A percentile compares a stretch with the other conserved stretches of the same genome.
phyloP scores from a whole-genome alignment of 352 stramenopile genomes.

The Peronospora farinosa region DNA sequence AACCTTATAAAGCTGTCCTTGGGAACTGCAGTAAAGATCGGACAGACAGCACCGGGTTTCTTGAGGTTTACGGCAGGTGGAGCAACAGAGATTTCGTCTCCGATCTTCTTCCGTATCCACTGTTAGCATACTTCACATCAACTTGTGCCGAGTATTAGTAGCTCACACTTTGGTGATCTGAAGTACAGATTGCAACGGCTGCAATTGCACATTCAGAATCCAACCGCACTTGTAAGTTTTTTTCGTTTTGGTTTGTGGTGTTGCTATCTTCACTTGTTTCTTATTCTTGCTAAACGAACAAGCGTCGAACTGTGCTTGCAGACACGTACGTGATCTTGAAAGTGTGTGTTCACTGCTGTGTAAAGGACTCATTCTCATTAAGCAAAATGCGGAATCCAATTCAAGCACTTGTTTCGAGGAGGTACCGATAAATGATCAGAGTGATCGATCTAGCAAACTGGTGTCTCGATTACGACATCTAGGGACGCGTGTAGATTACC shows the following conservation, averaged over 20 bases:
- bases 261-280: conserved; percentile 6
- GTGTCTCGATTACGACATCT: too few relatives aligned
- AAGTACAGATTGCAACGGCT: conserved; percentile 56
- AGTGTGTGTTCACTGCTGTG: neutral
- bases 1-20: too few relatives aligned
- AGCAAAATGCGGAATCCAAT: conserved; percentile 49
- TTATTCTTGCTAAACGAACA: conserved; percentile 17
- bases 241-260: neutral
- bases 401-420: conserved; percentile 59
- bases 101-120: conserved; percentile 78
- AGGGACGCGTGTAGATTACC: too few relatives aligned
- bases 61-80: conserved; percentile 52
- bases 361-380: neutral
- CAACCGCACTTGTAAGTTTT: conserved; percentile 53
- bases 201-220: conserved; percentile 58
- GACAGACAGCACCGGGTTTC: too few relatives aligned
- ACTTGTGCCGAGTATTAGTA: neutral
- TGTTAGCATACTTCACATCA: conserved; percentile 14
- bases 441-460: conserved; percentile 16
- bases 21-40: too few relatives aligned
- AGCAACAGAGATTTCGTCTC: conserved; percentile 57
- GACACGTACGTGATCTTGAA: conserved; percentile 35
- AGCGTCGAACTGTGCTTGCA: conserved; percentile 68
- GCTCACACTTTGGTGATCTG: conserved; percentile 42
- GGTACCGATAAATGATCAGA: conserved; percentile 69